A percentile compares a stretch with the other conserved stretches of the same genome.
Evolutionary conservation across 2,329 filamentous ascomycete genomes (phyloP).

Genomic region (Akanthomyces uredinophilus): DNA sequence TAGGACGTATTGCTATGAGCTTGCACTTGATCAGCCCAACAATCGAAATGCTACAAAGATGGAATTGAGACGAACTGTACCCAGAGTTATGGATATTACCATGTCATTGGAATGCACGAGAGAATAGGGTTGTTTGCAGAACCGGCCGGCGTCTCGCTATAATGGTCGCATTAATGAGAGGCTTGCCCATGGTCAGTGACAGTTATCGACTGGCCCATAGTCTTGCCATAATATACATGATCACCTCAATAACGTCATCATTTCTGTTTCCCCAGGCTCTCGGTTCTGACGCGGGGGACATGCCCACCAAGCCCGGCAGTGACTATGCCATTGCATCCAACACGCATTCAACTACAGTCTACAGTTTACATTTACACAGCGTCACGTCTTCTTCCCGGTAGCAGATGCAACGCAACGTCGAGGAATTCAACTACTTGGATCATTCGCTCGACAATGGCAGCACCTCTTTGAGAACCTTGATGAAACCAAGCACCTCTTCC

Average conservation of each 20-base stretch:
- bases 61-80: neutral
- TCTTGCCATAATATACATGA: neutral
- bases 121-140: neutral
- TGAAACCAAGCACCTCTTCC: slow-evolving; percentile 13
- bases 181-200: neutral
- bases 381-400: neutral
- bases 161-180: neutral
- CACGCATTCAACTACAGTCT: neutral
- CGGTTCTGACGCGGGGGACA: neutral
- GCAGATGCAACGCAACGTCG: neutral
- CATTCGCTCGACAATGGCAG: slow-evolving; percentile 2
- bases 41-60: neutral
- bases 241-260: neutral
- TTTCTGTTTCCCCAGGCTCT: neutral
- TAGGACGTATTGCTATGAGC: too few species aligned
- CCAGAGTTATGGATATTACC: neutral
- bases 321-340: neutral
- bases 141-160: neutral
- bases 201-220: neutral
- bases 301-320: neutral
- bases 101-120: neutral
- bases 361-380: neutral
- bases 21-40: neutral
- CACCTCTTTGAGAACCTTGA: slow-evolving; percentile 10
- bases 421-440: neutral